Conservation (phyloP, 2,329 filamentous ascomycete species). For the Microcyclosporella mali region DNA sequence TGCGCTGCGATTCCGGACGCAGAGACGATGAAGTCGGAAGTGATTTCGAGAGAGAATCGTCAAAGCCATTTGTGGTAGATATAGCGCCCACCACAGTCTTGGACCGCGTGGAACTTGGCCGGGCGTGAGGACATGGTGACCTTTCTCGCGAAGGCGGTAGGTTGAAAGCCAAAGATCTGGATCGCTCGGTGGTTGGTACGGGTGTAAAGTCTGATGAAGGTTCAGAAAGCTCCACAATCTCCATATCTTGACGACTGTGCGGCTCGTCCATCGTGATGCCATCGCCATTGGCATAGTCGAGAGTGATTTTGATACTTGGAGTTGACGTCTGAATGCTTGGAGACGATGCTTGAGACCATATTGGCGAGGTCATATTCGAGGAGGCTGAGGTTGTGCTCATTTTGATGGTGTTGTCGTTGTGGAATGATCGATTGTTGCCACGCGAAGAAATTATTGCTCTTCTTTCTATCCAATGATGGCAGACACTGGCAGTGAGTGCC, state of each 20-base stretch:
- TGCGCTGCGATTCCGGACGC: neutral
- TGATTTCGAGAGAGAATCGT: too few species aligned
- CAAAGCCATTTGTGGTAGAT: too few species aligned
- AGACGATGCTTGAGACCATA: neutral
- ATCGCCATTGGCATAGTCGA: too few species aligned
- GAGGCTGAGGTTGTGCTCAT: too few species aligned
- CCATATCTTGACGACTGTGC: neutral
- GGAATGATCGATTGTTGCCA: too few species aligned
- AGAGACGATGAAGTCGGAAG: too few species aligned
- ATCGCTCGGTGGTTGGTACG: neutral
- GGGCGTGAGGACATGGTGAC: too few species aligned
- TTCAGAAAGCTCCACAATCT: slow-evolving; percentile 1
- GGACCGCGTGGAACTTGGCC: neutral
- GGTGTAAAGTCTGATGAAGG: too few species aligned
- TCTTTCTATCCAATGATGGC: too few species aligned
- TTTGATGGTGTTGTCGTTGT: too few species aligned
- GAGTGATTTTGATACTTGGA: slow-evolving; percentile 3
- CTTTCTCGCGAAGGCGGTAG: neutral
- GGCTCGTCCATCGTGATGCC: neutral
- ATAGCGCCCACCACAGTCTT: neutral
- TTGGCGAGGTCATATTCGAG: slow-evolving; percentile 2
- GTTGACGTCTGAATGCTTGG: slow-evolving; percentile 3
- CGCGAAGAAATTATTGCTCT: too few species aligned
- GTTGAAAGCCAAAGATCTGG: neutral
- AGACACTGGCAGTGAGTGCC: too few species aligned